A percentile compares a stretch with the other conserved stretches of the same genome.
Conservation (phyloP, 2,329 filamentous ascomycete genomes). For the Cadophora gregata region DNA sequence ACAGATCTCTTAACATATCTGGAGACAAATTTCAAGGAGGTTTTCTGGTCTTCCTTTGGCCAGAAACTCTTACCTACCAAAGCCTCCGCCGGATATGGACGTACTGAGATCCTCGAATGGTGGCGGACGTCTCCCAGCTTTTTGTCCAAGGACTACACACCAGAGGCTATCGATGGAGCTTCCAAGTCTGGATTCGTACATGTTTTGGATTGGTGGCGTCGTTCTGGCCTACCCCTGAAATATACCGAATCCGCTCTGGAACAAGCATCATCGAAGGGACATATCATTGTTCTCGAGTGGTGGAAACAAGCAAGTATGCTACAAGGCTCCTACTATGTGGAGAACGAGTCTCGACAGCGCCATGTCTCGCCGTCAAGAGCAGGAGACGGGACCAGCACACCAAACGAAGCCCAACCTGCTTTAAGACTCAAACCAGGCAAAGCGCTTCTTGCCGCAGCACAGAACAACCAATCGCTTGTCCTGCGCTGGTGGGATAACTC, state of each 20-base stretch:
- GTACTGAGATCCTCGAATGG: conserved; percentile 85
- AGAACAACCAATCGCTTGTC: conserved; percentile 78
- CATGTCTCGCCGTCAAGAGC: conserved; percentile 30
- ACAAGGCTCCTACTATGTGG: conserved; percentile 58
- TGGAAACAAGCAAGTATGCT: conserved; percentile 77
- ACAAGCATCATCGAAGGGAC: conserved; percentile 82
- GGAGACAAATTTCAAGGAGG: conserved; percentile 68
- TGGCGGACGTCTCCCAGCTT: conserved; percentile 87
- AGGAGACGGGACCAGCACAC: conserved; percentile 26
- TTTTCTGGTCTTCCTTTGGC: conserved; percentile 87
- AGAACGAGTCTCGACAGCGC: conserved; percentile 43
- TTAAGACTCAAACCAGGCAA: conserved; percentile 80
- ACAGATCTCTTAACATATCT: conserved; percentile 78
- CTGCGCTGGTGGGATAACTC: conserved; percentile 89
- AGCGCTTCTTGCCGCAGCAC: conserved; percentile 81
- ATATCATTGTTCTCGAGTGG: conserved; percentile 89
- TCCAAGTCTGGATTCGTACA: conserved; percentile 84
- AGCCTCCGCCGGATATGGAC: conserved; percentile 85
- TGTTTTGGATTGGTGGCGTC: conserved; percentile 91
- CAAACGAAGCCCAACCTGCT: conserved; percentile 41
- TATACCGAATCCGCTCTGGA: conserved; percentile 90
- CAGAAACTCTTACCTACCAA: conserved; percentile 84
- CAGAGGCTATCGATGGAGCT: conserved; percentile 84
- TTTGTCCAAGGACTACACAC: conserved; percentile 77
- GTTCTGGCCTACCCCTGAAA: conserved; percentile 77